phyloP scores from a whole-genome alignment of 495 filamentous ascomycete species.

The Evernia prunastri region DNA sequence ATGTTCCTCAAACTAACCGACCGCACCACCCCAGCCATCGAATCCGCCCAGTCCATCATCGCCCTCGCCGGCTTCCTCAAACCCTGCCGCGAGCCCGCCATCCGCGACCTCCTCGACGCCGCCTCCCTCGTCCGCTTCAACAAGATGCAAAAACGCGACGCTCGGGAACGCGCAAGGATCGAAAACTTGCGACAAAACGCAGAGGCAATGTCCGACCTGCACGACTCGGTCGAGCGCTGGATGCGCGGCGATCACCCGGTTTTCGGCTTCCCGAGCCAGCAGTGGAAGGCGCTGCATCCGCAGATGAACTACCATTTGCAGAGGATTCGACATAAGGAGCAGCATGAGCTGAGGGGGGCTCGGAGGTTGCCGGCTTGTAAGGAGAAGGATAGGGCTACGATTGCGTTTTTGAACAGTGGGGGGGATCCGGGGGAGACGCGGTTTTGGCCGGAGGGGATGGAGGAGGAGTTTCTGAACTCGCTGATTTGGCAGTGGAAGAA shows the following conservation, averaged over 20 bases:
- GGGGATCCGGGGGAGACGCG: neutral
- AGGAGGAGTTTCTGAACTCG: neutral
- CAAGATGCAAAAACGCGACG: neutral
- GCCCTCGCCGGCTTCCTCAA: neutral
- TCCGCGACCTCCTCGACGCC: neutral
- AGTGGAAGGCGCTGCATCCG: neutral
- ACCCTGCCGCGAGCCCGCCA: neutral
- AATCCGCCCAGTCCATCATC: neutral
- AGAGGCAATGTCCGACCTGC: neutral
- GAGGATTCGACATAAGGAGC: neutral
- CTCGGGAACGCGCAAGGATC: neutral
- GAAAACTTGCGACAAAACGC: neutral
- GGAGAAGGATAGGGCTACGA: neutral
- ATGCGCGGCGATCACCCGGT: neutral
- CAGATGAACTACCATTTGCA: constrained; percentile 6
- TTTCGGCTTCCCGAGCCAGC: neutral
- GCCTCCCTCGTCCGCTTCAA: neutral
- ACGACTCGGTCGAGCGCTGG: neutral
- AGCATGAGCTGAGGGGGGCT: neutral
- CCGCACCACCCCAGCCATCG: neutral
- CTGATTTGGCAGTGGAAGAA: constrained; percentile 2
- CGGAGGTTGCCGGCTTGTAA: neutral
- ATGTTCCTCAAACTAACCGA: neutral
- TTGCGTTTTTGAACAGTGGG: neutral
- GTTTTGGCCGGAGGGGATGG: neutral